phyloP scores from a whole-genome alignment of 352 stramenopile species.

The Salisapilia sapeloensis region DNA sequence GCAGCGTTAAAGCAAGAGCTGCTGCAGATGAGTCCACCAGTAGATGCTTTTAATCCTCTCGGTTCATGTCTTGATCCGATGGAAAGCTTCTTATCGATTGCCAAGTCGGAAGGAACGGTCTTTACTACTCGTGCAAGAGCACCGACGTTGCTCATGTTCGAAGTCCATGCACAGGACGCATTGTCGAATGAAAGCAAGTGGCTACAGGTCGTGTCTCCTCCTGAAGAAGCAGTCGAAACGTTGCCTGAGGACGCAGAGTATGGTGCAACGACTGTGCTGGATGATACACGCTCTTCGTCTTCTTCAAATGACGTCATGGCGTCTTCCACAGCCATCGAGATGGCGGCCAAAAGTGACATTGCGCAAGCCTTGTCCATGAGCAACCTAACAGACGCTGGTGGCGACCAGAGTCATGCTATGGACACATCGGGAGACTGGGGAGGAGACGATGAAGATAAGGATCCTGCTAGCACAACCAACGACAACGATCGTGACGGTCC shows the following conservation, averaged over 20 bases:
- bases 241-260: constrained; percentile 1
- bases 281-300: too few species aligned
- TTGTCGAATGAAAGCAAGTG: constrained; percentile 23
- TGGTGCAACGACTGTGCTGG: too few species aligned
- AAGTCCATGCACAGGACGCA: constrained; percentile 36
- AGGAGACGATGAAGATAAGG: constrained; percentile 10
- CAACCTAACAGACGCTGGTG: constrained; percentile 7
- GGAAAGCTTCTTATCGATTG: constrained; percentile 45
- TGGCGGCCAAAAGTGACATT: constrained; percentile 59
- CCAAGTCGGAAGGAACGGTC: constrained; percentile 50
- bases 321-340: constrained; percentile 23
- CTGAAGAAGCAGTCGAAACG: constrained; percentile 1
- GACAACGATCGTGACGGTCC: constrained; percentile 11
- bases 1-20: constrained; percentile 35
- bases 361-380: constrained; percentile 42
- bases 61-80: constrained; percentile 44
- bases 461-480: constrained; percentile 8
- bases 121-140: constrained; percentile 79
- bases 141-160: constrained; percentile 71
- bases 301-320: not conserved
- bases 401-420: constrained; percentile 3
- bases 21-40: constrained; percentile 26
- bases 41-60: constrained; percentile 50
- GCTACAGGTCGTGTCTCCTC: constrained; percentile 17
- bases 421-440: constrained; percentile 5